phyloP scores from a whole-genome alignment of 495 filamentous ascomycete species.

The Lepraria neglecta region DNA sequence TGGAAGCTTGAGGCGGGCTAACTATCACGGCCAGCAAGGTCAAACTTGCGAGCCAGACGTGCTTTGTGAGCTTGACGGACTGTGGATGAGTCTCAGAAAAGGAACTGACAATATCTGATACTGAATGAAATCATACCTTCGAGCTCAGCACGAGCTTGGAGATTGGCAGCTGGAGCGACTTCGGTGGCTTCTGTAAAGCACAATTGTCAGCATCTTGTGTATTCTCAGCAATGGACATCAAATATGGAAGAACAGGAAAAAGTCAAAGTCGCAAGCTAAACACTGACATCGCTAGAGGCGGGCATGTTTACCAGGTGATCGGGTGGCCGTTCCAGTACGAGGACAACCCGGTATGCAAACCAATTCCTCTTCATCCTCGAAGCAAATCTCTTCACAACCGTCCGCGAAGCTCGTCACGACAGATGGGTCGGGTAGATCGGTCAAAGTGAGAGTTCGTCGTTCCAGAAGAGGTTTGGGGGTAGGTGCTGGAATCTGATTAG shows the following conservation, averaged over 20 bases:
- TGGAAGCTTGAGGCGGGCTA: background rate
- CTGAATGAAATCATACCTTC: background rate
- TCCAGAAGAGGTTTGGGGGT: background rate
- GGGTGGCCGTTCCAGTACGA: background rate
- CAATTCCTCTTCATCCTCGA: no score
- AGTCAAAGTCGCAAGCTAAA: background rate
- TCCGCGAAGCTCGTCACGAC: no score
- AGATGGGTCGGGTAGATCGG: no score
- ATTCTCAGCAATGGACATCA: no score
- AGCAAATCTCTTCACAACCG: no score
- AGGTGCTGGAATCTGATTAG: background rate
- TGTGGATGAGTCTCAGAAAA: background rate
- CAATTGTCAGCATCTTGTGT: background rate
- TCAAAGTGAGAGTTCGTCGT: no score
- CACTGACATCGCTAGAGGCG: background rate
- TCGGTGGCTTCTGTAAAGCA: background rate
- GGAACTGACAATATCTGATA: background rate
- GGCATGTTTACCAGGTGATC: slow-evolving; percentile 9
- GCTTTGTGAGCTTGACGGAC: slow-evolving; percentile 5
- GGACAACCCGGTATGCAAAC: no score
- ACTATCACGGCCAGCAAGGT: slow-evolving; percentile 8
- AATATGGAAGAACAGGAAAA: background rate
- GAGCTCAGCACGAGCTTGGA: slow-evolving; percentile 9
- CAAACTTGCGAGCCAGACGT: slow-evolving; percentile 17
- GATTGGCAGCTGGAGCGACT: background rate